Percentiles rank a stretch among this genome's conserved stretches.
Evolutionary conservation across 1,284 basidiomycete genomes (phyloP).

Genomic region (Paramarasmius palmivorus): DNA sequence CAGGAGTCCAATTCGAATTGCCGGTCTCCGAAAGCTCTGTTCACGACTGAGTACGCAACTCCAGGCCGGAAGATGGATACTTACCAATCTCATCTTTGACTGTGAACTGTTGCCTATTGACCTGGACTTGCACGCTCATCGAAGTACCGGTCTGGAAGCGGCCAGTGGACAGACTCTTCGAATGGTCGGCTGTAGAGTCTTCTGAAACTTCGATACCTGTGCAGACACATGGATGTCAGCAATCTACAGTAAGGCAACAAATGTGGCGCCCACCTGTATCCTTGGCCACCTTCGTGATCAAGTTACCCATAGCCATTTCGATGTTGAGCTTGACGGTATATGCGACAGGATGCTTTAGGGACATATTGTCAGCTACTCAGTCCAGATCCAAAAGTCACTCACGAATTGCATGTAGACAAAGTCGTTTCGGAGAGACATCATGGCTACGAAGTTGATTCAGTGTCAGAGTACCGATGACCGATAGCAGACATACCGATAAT

Average conservation of each 20-base stretch:
- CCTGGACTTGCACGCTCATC: slow-evolving; percentile 4
- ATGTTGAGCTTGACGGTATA: slow-evolving; percentile 10
- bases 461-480: no score
- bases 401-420: slow-evolving; percentile 10
- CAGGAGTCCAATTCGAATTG: no score
- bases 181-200: not conserved
- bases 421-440: slow-evolving; percentile 10
- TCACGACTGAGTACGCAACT: no score
- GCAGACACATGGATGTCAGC: not conserved
- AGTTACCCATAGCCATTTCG: slow-evolving; percentile 8
- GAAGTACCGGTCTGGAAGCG: slow-evolving; percentile 3
- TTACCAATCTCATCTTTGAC: slow-evolving; percentile 6
- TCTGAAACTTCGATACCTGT: not conserved
- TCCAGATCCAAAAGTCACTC: not conserved
- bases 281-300: slow-evolving; percentile 8
- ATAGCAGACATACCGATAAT: not conserved
- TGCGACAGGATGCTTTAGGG: slow-evolving; percentile 7
- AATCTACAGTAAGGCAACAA: not conserved
- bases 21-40: no score
- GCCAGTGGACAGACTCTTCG: not conserved
- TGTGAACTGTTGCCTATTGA: slow-evolving; percentile 7
- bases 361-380: no score
- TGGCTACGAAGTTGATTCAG: not conserved
- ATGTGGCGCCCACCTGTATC: slow-evolving; percentile 1
- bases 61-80: not conserved